Evolutionary conservation across 805 yeast species (phyloP).

Genomic region (Candida broadrunensis): DNA sequence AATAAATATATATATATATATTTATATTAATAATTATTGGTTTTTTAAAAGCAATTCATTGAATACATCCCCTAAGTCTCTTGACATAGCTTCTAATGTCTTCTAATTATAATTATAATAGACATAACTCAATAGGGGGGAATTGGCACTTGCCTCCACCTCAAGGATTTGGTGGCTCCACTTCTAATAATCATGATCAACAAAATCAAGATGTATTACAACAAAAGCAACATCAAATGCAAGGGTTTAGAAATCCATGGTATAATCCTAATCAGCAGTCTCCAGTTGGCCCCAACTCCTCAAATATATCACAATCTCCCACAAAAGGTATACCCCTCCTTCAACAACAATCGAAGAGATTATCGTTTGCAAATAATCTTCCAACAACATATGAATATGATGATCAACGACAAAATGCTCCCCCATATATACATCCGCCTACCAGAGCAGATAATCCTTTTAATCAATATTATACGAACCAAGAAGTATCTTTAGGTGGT

Average conservation of each 20-base stretch:
- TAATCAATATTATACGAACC: conserved; percentile 38
- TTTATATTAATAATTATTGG: too few species aligned
- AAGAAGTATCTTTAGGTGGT: conserved; percentile 29
- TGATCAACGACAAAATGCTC: conserved; percentile 16
- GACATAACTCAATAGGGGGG: conserved; percentile 39
- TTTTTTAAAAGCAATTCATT: too few species aligned
- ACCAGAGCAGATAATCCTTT: conserved; percentile 45
- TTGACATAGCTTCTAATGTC: too few species aligned
- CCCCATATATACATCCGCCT: conserved; percentile 39
- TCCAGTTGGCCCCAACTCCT: conserved; percentile 5
- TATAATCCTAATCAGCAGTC: conserved; percentile 22
- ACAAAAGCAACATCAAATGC: conserved; percentile 10
- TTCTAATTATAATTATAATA: conserved; percentile 27
- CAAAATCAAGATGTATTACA: conserved; percentile 8
- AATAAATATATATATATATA: too few species aligned
- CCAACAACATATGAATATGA: conserved; percentile 51
- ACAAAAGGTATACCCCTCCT: conserved; percentile 26
- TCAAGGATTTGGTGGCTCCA: conserved; percentile 12
- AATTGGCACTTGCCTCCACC: conserved; percentile 34
- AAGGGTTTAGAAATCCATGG: conserved; percentile 46
- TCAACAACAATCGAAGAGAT: conserved; percentile 19
- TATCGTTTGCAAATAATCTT: conserved; percentile 42
- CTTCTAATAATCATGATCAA: conserved; percentile 1
- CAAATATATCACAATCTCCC: conserved; percentile 19
- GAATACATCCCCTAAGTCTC: too few species aligned